Base-by-base conservation (phyloP, 306 rosid genomes). In the Lupinus albus region DNA sequence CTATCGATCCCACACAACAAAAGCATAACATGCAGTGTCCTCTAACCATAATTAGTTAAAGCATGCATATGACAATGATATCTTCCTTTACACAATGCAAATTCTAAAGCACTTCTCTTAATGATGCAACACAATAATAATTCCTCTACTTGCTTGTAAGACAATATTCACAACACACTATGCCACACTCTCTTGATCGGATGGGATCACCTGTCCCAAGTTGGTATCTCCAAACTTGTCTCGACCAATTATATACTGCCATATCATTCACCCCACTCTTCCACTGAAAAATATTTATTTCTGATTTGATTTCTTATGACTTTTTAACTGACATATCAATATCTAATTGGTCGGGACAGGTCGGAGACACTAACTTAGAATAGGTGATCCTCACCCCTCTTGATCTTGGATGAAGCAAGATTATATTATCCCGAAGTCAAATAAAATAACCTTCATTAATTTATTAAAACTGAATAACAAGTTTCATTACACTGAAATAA, bases 1-100 rank as follows among this genome's bases (percentile, higher is more conserved):
- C 47, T 67, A 55, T 75, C 47, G 62, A 55, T 75, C 77, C 58
- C 32, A 21, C 65, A 70, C 9, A 33, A 47, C 6, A 33, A 10
- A 55, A 55, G 59, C 83, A 73, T 38, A 57, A 33, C 71, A 76
- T 38, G 64, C 70, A 61, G 64, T 72, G 72, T 67, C 83, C 81
- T 56, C 25, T 68, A 64, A 11, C 72, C 67, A 83, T 79, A 39
- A 81, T 76, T 55, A 46, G 38, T 14, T 59, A 48, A 44, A 61
- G 36, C 76, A 59, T 39, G 77, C 77, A 72, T 15, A 30, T 44
- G 21, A 32, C 39, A 54, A 52, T 54, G 20, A 70, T 30, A 25
- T 55, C 1, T 49, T 53, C 65, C 46, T 74, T 61, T 55, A 2
- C 11, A 52, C 17, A 39, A 17, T 16, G 20, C 15, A 68, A 72